Base-by-base conservation (phyloP, 2,329 filamentous ascomycete genomes). In the Alternaria arbusti region DNA sequence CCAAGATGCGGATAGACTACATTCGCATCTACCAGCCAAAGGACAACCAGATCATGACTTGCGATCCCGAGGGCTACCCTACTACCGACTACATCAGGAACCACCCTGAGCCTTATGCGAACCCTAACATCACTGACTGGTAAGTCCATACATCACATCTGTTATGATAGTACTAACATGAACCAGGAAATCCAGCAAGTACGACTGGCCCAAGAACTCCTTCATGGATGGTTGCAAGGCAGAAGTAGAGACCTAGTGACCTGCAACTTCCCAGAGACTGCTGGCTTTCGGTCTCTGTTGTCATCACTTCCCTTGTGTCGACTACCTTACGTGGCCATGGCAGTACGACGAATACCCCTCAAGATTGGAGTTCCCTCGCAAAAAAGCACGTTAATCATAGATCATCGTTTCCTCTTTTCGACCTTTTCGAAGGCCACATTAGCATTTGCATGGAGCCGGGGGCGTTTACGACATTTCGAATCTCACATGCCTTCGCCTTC, bases 21-120 rank as follows among this genome's bases (percentile, higher is more conserved):
- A 84, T 92, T 57, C 86, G 90, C 13, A 90, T 92, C 54, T 92
- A 91, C 72, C 89, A 91, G 76, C 86, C 89, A 65, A 84, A 85
- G 13, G 84, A 86, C 56, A 81, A 84, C 12, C 82, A 85, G 70
- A 84, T 84, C 43, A 72, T 91, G 54, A 91, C 89, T 15, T 92
- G 90, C 76, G 90, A 92, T 79, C 90, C 90, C 3, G 82, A 83
- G 0, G 89, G 86, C 0, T 92, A 89, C 73, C 85, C 86, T 59
- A 92, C 90, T 0, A 92, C 90, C 0, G 74, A 84, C 2, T 92
- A 92, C 76, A 92, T 92, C 74, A 81, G 81, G 52, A 80, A 84
- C 1, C 90, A 92, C 71, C 83, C 84, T 2, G 82, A 85, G 59
- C 84, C 88, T 3, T 92, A 91, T 71, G 80, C 81, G 58, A 90